phyloP scores from a whole-genome alignment of 2,329 filamentous ascomycete genomes.

The Byssochlamys sp. region DNA sequence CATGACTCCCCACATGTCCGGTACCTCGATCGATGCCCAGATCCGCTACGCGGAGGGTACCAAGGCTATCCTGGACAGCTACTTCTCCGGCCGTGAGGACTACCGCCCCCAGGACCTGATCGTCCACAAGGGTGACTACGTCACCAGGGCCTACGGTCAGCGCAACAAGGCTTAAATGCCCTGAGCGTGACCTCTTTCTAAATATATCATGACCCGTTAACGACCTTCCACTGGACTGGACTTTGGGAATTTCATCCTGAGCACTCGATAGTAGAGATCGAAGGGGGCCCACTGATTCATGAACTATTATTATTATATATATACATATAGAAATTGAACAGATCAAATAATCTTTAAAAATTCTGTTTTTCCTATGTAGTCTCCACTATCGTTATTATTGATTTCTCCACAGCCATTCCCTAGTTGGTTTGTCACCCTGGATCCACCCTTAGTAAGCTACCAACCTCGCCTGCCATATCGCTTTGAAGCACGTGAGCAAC shows the following conservation, averaged over 20 bases:
- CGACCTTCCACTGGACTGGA: not conserved
- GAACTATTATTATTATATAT: not conserved
- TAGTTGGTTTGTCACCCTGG: too few species aligned
- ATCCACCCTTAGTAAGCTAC: too few species aligned
- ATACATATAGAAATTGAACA: not conserved
- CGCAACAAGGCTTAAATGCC: constrained; percentile 30
- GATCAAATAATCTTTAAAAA: not conserved
- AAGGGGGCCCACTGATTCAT: not conserved
- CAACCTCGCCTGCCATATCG: too few species aligned
- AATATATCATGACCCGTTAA: not conserved
- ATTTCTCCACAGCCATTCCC: too few species aligned
- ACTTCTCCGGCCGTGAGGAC: constrained; percentile 77
- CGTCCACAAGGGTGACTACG: constrained; percentile 80
- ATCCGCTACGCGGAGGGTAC: constrained; percentile 77
- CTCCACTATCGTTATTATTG: not conserved
- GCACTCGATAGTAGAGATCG: not conserved
- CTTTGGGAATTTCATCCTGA: not conserved
- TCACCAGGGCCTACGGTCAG: constrained; percentile 86
- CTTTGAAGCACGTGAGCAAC: too few species aligned
- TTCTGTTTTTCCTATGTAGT: not conserved
- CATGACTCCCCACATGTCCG: constrained; percentile 98
- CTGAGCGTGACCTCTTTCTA: too few species aligned
- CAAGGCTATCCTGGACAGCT: constrained; percentile 84
- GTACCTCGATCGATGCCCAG: constrained; percentile 96
- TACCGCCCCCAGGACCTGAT: constrained; percentile 88